Percentiles rank a stretch among this genome's conserved stretches.
phyloP scores from a whole-genome alignment of 2,329 filamentous ascomycete species.

The Diaporthe sp. region DNA sequence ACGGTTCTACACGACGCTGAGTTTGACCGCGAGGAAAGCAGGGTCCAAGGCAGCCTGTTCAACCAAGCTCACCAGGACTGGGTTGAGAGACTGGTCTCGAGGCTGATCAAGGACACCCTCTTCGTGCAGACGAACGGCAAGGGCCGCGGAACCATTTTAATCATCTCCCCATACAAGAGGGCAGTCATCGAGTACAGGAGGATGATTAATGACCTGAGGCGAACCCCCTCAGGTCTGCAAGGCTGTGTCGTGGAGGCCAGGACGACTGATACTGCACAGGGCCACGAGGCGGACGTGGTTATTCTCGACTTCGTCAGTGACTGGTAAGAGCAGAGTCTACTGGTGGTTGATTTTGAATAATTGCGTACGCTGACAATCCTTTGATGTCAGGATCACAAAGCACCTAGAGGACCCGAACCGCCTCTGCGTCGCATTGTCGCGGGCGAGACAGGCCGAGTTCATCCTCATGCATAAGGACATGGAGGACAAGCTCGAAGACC shows the following conservation, averaged over 20 bases:
- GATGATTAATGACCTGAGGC: constrained; percentile 46
- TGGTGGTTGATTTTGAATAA: not conserved
- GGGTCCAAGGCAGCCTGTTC: not conserved
- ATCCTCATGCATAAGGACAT: constrained; percentile 60
- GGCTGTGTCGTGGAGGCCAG: constrained; percentile 55
- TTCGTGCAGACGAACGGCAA: constrained; percentile 51
- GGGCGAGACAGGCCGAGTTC: constrained; percentile 60
- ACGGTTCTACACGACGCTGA: not conserved
- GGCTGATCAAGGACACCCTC: constrained; percentile 40
- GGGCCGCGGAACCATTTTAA: constrained; percentile 56
- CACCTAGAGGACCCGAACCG: constrained; percentile 61
- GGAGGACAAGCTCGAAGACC: constrained; percentile 23
- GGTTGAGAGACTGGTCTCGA: not conserved
- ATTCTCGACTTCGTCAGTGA: constrained; percentile 63
- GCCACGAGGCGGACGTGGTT: constrained; percentile 63
- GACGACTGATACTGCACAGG: constrained; percentile 62
- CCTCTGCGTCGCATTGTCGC: constrained; percentile 61
- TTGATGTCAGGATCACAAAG: constrained; percentile 44
- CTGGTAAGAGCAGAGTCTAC: constrained; percentile 4
- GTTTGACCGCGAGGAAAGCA: not conserved
- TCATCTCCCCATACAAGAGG: constrained; percentile 60
- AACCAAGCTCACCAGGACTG: not conserved
- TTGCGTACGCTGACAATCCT: not conserved
- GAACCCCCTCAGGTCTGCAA: constrained; percentile 46
- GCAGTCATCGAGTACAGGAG: constrained; percentile 54